Percentiles rank a stretch among this genome's conserved stretches.
Conservation (phyloP, 257 asterid species). For the Capsicum chinense region DNA sequence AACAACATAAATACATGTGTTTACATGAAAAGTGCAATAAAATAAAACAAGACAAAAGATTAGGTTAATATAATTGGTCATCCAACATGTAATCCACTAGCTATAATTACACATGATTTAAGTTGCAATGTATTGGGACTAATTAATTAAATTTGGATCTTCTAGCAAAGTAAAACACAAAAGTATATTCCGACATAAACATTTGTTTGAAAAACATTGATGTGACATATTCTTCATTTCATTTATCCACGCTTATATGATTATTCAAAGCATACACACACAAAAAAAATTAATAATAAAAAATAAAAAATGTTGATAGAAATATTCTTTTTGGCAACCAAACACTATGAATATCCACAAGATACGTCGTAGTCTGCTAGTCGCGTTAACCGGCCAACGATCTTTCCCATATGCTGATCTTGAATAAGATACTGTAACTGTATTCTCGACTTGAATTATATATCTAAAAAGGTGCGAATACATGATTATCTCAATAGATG, state of each 20-base stretch:
- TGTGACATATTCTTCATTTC: constrained; percentile 25
- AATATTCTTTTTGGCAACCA: no score
- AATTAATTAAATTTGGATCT: constrained; percentile 1
- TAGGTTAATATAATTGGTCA: neutral
- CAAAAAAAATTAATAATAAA: no score
- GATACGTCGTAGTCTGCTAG: no score
- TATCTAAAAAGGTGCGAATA: no score
- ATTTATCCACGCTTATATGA: constrained; percentile 26
- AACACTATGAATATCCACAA: no score
- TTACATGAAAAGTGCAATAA: neutral
- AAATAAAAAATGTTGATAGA: no score
- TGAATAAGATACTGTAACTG: no score
- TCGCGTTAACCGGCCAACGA: no score
- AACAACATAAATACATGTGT: neutral
- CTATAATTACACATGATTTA: constrained; percentile 22
- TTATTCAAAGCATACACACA: neutral
- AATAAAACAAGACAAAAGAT: neutral
- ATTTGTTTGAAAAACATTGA: constrained; percentile 18
- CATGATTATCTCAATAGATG: no score
- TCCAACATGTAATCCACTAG: constrained; percentile 16
- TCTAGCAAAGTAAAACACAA: neutral
- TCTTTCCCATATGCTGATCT: no score
- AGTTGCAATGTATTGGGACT: constrained; percentile 22
- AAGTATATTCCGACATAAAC: constrained; percentile 10
- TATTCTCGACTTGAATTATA: no score